phyloP scores from a whole-genome alignment of 2,329 filamentous ascomycete species.

The Aspergillus sp. region DNA sequence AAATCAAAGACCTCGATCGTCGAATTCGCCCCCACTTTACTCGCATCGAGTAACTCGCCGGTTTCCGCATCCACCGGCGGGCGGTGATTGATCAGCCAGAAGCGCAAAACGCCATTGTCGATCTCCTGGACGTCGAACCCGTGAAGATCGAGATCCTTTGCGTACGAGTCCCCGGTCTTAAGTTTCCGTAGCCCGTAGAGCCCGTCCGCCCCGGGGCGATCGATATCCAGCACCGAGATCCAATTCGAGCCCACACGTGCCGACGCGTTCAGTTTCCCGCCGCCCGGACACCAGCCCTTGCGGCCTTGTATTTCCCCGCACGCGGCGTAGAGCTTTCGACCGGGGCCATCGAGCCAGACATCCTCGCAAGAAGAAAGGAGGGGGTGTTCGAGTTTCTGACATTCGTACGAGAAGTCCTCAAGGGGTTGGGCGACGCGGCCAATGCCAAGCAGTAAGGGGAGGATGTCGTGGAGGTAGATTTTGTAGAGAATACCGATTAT shows the following conservation, averaged over 20 bases:
- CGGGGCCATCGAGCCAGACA: background rate
- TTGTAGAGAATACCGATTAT: conserved; percentile 2
- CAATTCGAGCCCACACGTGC: background rate
- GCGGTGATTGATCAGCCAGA: conserved; percentile 8
- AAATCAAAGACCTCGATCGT: conserved; percentile 6
- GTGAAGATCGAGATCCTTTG: background rate
- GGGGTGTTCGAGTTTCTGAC: background rate
- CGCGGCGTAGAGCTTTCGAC: conserved; percentile 4
- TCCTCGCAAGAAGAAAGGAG: conserved; percentile 3
- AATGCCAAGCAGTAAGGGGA: background rate
- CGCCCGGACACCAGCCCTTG: conserved; percentile 1
- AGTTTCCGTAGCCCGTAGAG: background rate
- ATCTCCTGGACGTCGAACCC: background rate
- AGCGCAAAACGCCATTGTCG: background rate
- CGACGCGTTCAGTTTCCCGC: background rate
- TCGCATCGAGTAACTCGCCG: background rate
- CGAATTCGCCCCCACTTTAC: background rate
- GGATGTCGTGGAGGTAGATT: background rate
- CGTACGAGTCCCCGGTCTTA: background rate
- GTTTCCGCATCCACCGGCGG: background rate
- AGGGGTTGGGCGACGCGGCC: background rate
- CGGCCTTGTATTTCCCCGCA: background rate
- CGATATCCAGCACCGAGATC: conserved; percentile 1
- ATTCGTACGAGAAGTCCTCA: conserved; percentile 1
- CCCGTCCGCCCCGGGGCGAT: background rate